A percentile compares a stretch with the other conserved stretches of the same genome.
These are phyloP conservation scores for Macrolepiota dolichaula DNA, from an alignment of 768 basidiomycete species.

Conservation along the genomic window DNA sequence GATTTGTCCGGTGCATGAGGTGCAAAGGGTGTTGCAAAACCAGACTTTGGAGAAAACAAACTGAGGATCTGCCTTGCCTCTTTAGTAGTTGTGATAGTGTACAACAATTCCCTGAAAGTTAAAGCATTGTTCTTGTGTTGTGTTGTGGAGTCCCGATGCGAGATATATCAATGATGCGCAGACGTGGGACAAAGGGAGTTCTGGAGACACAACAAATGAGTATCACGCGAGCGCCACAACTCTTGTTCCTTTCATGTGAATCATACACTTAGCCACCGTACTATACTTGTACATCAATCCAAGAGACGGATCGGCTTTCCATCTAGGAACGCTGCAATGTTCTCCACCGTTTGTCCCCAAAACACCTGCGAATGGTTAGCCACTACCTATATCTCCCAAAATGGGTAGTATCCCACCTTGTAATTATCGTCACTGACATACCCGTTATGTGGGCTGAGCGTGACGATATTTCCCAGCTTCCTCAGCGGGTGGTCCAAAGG, in stretches of 20 bases:
- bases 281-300: neutral
- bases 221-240: neutral
- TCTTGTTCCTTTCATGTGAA: neutral
- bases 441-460: constrained; percentile 60
- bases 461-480: constrained; percentile 43
- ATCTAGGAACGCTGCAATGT: constrained; percentile 52
- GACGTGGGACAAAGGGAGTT: neutral
- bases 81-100: too few relatives aligned
- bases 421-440: constrained; percentile 52
- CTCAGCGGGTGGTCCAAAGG: constrained; percentile 54
- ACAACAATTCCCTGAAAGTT: too few relatives aligned
- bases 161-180: neutral
- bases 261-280: neutral
- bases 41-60: too few relatives aligned
- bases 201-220: neutral
- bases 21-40: too few relatives aligned
- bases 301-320: constrained; percentile 25
- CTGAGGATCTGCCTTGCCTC: too few relatives aligned
- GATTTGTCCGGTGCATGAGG: neutral
- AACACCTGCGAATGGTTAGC: constrained; percentile 33
- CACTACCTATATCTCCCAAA: neutral
- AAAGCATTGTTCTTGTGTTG: too few relatives aligned
- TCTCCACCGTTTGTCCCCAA: constrained; percentile 53
- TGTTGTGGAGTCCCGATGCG: too few relatives aligned
- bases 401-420: constrained; percentile 28